phyloP scores from a whole-genome alignment of 306 rosid species.

The Morella rubra region DNA sequence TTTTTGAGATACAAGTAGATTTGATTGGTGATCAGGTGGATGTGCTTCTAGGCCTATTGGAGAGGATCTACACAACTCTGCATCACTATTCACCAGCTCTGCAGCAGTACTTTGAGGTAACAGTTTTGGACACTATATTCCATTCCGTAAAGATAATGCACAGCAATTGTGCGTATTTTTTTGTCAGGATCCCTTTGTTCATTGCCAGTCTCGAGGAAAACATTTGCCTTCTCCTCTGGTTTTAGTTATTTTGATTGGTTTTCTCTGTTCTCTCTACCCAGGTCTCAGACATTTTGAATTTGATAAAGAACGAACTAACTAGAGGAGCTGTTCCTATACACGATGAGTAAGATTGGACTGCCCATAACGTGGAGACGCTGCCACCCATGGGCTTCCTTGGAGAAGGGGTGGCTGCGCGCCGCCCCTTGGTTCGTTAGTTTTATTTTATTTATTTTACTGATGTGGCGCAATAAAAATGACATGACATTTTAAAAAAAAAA shows the following conservation, averaged over 20 bases:
- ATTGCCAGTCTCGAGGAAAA: neutral
- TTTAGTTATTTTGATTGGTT: too few relatives aligned
- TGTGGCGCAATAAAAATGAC: too few relatives aligned
- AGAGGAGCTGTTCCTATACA: slow-evolving; percentile 23
- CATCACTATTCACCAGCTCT: slow-evolving; percentile 57
- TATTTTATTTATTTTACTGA: too few relatives aligned
- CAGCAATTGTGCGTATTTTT: neutral
- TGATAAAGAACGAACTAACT: slow-evolving; percentile 46
- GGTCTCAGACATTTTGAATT: slow-evolving; percentile 54
- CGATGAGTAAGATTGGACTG: slow-evolving; percentile 5
- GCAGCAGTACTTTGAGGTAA: slow-evolving; percentile 63
- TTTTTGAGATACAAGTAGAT: slow-evolving; percentile 59
- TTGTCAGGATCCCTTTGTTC: neutral
- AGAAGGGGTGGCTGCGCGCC: too few relatives aligned
- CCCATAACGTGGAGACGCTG: neutral
- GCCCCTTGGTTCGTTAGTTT: too few relatives aligned
- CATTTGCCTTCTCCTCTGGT: too few relatives aligned
- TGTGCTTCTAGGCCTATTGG: slow-evolving; percentile 52
- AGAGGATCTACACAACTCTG: slow-evolving; percentile 55
- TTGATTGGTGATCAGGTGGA: slow-evolving; percentile 95
- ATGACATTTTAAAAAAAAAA: too few relatives aligned
- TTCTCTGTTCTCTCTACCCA: slow-evolving; percentile 22
- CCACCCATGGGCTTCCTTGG: too few relatives aligned
- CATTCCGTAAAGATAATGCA: neutral
- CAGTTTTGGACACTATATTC: neutral